Evolutionary conservation across 2,329 filamentous ascomycete genomes (phyloP), one percentile per base, ranked within the genome.

Genomic region (Didymella pinodella): DNA sequence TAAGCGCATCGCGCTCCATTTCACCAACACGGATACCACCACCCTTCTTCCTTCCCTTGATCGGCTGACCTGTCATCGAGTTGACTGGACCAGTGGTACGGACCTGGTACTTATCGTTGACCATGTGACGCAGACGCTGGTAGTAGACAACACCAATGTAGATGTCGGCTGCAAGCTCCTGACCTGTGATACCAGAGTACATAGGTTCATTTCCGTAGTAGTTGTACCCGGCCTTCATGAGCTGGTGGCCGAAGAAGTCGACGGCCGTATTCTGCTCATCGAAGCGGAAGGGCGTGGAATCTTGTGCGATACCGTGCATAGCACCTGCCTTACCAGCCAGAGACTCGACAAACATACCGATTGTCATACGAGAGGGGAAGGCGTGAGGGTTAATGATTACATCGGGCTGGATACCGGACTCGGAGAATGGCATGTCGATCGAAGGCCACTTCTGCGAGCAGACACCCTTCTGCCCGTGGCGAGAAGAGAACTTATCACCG

Each of bases 311-410:
- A 46, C 95, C 95, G 76, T 99, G 95, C 34, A 99, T 85, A 14
- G 94, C 91, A 46, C 95, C 95, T 10, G 94, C 88, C 81, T 99
- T 99, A 61, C 95, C 95, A 10, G 95, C 95, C 51, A 99, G 85
- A 5, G 93, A 97, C 82, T 99, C 95, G 74, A 99, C 88, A 79
- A 99, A 98, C 92, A 98, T 98, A 74, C 95, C 95, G 75, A 99
- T 99, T 20, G 95, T 99, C 95, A 99, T 99, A 79, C 95, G 93
- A 45, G 94, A 98, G 7, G 95, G 95, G 85, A 99, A 99, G 74
- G 95, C 95, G 84, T 99, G 95, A 40, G 95, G 95, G 81, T 99
- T 99, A 84, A 99, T 99, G 79, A 99, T 99, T 71, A 97, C 85
- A 78, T 99, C 95, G 10, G 95, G 95, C 74, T 97, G 93, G 61